Conservation (phyloP, 2,329 filamentous ascomycete genomes). For the Fusarium piperis region DNA sequence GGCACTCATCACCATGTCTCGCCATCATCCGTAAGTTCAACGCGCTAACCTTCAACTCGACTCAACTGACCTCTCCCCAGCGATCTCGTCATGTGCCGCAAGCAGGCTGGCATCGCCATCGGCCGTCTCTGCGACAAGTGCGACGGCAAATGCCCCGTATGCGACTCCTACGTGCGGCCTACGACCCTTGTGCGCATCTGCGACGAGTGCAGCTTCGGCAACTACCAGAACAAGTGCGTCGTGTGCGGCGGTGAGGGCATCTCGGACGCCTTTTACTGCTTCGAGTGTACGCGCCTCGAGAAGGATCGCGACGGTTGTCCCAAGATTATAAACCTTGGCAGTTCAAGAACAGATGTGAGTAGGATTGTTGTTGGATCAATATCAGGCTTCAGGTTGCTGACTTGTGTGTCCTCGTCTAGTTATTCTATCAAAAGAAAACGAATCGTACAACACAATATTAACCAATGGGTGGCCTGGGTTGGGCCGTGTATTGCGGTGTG, state of each 20-base stretch:
- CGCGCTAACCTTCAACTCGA: not conserved
- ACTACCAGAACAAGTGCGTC: slow-evolving; percentile 99
- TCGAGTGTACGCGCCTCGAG: slow-evolving; percentile 95
- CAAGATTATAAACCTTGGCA: slow-evolving; percentile 98
- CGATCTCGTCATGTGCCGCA: slow-evolving; percentile 99
- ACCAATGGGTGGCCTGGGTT: slow-evolving; percentile 59
- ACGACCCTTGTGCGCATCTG: slow-evolving; percentile 98
- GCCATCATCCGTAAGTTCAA: slow-evolving; percentile 84
- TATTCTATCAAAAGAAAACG: slow-evolving; percentile 75
- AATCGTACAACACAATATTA: slow-evolving; percentile 69
- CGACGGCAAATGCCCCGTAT: slow-evolving; percentile 98
- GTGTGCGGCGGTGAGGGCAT: slow-evolving; percentile 99
- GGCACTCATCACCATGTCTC: slow-evolving; percentile 73
- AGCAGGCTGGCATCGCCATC: slow-evolving; percentile 96
- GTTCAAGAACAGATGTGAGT: slow-evolving; percentile 89
- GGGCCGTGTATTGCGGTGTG: slow-evolving; percentile 46
- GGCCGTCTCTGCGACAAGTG: slow-evolving; percentile 99
- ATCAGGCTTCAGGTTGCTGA: not conserved
- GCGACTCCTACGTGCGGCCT: slow-evolving; percentile 97
- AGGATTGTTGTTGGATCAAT: not conserved
- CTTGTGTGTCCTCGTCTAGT: slow-evolving; percentile 46
- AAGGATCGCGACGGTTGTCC: slow-evolving; percentile 98
- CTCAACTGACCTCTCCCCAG: slow-evolving; percentile 54
- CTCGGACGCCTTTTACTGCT: slow-evolving; percentile 98
- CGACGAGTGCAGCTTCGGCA: slow-evolving; percentile 99